Conservation (phyloP, 2,329 filamentous ascomycete species). For the Sclerotinia glacialis region DNA sequence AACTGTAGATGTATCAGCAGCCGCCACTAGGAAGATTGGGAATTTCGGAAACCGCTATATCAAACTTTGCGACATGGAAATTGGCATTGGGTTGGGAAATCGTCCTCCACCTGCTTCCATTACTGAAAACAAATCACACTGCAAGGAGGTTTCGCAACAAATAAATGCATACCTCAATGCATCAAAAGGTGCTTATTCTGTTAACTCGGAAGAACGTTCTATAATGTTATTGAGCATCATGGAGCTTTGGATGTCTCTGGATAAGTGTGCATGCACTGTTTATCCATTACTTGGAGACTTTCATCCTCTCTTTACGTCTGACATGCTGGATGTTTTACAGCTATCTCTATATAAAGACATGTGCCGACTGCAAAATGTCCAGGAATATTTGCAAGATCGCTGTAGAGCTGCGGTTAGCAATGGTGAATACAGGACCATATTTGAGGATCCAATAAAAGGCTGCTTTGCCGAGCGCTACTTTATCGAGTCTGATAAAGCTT, state of each 20-base stretch:
- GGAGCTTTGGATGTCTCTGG: constrained; percentile 58
- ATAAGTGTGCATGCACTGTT: constrained; percentile 43
- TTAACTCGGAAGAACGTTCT: constrained; percentile 50
- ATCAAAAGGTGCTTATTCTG: constrained; percentile 42
- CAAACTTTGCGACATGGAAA: constrained; percentile 28
- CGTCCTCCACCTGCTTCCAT: constrained; percentile 2
- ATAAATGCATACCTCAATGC: constrained; percentile 42
- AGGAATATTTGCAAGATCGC: constrained; percentile 48
- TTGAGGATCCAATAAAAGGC: constrained; percentile 43
- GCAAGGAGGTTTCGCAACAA: constrained; percentile 36
- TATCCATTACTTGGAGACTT: constrained; percentile 51
- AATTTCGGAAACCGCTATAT: constrained; percentile 34
- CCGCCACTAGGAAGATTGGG: constrained; percentile 1
- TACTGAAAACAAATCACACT: constrained; percentile 29
- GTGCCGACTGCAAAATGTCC: constrained; percentile 49
- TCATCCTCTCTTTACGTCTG: constrained; percentile 49
- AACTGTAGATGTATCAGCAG: constrained; percentile 9
- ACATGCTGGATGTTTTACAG: constrained; percentile 55
- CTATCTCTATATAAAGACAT: constrained; percentile 49
- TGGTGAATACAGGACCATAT: constrained; percentile 43
- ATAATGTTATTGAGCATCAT: constrained; percentile 53
- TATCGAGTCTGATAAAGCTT: constrained; percentile 37
- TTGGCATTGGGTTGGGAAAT: constrained; percentile 24
- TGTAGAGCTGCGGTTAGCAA: constrained; percentile 24
- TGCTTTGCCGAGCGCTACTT: constrained; percentile 38